phyloP scores from a whole-genome alignment of 108 stramenopile species.

The Discostella pseudostelligera region DNA sequence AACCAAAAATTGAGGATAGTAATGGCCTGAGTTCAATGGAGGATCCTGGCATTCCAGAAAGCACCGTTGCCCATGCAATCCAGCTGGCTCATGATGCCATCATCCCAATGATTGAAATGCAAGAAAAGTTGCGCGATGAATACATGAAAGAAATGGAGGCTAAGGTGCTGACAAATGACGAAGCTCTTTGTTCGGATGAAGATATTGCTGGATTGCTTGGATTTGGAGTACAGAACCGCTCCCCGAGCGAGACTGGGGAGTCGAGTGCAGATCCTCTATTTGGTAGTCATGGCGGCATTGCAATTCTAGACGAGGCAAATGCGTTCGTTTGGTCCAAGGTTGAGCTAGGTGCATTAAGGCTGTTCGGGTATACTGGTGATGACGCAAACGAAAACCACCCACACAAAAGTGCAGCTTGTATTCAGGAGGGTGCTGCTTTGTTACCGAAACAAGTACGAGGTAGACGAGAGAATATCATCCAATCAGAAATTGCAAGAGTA shows the following conservation, averaged over 20 bases:
- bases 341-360: conserved; percentile 13
- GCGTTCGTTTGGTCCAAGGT: conserved; percentile 23
- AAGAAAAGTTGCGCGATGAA: conserved; percentile 26
- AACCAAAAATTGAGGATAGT: not conserved
- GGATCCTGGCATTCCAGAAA: conserved; percentile 25
- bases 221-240: conserved; percentile 1
- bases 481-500: conserved; percentile 18
- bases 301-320: conserved; percentile 20
- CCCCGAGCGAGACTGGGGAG: not conserved
- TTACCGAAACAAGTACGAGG: conserved; percentile 19
- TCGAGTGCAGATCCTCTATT: not conserved
- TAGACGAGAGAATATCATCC: conserved; percentile 21
- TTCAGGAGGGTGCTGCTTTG: conserved; percentile 10
- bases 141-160: not conserved
- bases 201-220: conserved; percentile 41
- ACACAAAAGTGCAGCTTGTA: not conserved
- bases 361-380: conserved; percentile 14
- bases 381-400: not conserved
- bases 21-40: conserved; percentile 17
- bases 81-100: conserved; percentile 50
- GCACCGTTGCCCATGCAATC: conserved; percentile 39
- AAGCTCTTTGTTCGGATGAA: conserved; percentile 30
- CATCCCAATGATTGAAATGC: conserved; percentile 48
- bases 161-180: conserved; percentile 7
- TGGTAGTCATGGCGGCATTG: conserved; percentile 2